Conservation (phyloP, 495 filamentous ascomycete genomes). For the Neurospora terricola region DNA sequence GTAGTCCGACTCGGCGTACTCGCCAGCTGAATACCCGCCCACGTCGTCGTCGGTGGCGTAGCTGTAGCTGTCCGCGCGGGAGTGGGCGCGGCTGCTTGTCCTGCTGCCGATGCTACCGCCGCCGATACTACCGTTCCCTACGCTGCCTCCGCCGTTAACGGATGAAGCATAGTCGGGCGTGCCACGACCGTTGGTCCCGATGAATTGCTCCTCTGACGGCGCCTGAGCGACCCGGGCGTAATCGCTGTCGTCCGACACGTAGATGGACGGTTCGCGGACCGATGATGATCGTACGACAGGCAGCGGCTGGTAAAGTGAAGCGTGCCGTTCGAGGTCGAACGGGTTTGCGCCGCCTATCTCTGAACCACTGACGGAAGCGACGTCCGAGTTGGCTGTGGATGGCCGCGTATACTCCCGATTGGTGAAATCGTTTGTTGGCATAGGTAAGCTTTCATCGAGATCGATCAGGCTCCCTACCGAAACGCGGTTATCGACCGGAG, state of each 20-base stretch:
- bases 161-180: neutral
- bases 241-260: conserved; percentile 40
- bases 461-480: conserved; percentile 40
- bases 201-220: conserved; percentile 1
- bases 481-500: conserved; percentile 23
- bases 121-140: conserved; percentile 1
- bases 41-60: conserved; percentile 13
- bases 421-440: conserved; percentile 7
- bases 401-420: conserved; percentile 28
- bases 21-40: conserved; percentile 15
- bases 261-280: conserved; percentile 40
- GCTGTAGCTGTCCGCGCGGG: conserved; percentile 19
- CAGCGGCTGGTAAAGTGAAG: conserved; percentile 36
- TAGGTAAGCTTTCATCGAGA: conserved; percentile 40
- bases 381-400: conserved; percentile 46
- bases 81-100: conserved; percentile 6
- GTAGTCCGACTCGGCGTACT: conserved; percentile 22
- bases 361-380: conserved; percentile 33
- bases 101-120: neutral
- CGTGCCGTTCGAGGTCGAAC: conserved; percentile 45
- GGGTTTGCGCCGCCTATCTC: conserved; percentile 39
- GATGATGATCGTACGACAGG: conserved; percentile 4
- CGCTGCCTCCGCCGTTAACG: neutral
- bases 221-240: conserved; percentile 20
- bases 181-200: conserved; percentile 5